A percentile compares a stretch with the other conserved stretches of the same genome.
phyloP scores from a whole-genome alignment of 2,329 filamentous ascomycete species.

The Colletotrichum horii region DNA sequence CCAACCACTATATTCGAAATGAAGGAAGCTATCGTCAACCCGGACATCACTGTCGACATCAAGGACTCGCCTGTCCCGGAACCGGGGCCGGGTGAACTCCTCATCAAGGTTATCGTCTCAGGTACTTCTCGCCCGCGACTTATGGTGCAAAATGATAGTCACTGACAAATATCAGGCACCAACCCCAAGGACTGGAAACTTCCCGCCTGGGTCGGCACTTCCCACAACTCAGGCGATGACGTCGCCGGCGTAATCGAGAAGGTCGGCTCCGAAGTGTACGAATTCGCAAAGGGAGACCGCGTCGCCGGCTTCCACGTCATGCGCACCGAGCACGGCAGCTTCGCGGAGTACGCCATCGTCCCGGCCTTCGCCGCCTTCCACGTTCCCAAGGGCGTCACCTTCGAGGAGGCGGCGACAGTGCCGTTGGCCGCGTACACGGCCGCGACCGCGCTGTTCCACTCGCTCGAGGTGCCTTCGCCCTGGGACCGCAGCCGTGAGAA shows the following conservation, averaged over 20 bases:
- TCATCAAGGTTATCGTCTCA: slow-evolving; percentile 25
- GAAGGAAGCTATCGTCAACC: slow-evolving; percentile 22
- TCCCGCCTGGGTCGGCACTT: not conserved
- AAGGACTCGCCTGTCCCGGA: slow-evolving; percentile 16
- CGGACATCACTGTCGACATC: slow-evolving; percentile 8
- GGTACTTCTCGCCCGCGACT: not conserved
- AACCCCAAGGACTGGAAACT: slow-evolving; percentile 35
- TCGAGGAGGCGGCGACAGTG: slow-evolving; percentile 63
- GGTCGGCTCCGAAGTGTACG: slow-evolving; percentile 23
- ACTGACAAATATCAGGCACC: slow-evolving; percentile 17
- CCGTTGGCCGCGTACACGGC: slow-evolving; percentile 62
- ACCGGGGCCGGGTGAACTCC: slow-evolving; percentile 24
- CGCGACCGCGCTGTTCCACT: slow-evolving; percentile 52
- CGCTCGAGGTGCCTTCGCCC: slow-evolving; percentile 52
- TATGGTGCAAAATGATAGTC: accelerated
- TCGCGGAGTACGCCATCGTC: slow-evolving; percentile 66
- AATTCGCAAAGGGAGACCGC: slow-evolving; percentile 41
- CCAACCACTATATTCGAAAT: not conserved
- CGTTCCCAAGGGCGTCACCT: slow-evolving; percentile 51
- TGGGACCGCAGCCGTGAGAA: slow-evolving; percentile 36
- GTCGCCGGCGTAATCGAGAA: slow-evolving; percentile 26
- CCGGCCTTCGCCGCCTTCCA: slow-evolving; percentile 62
- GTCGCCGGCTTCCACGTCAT: slow-evolving; percentile 59
- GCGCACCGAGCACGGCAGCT: slow-evolving; percentile 54
- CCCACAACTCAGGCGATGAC: slow-evolving; percentile 28